phyloP scores from a whole-genome alignment of 768 basidiomycete genomes.

The Lactifluus echinatus region DNA sequence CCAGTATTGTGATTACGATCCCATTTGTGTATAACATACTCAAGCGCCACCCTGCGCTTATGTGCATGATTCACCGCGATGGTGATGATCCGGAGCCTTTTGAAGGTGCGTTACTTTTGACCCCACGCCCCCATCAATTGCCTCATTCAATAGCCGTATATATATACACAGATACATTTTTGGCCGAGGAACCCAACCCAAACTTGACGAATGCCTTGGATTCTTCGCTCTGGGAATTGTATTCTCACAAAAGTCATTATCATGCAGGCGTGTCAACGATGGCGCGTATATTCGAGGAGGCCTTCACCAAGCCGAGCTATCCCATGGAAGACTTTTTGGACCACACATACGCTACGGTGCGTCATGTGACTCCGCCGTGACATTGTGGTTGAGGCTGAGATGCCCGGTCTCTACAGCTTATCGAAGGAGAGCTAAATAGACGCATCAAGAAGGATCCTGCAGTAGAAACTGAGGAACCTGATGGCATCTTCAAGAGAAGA shows the following conservation, averaged over 20 bases:
- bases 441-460: conserved; percentile 76
- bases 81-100: conserved; percentile 28
- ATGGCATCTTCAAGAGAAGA: conserved; percentile 15
- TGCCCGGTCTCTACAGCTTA: conserved; percentile 44
- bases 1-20: conserved; percentile 83
- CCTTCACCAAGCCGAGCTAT: conserved; percentile 90
- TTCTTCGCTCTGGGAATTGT: conserved; percentile 90
- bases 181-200: conserved; percentile 59
- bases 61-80: conserved; percentile 83
- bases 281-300: conserved; percentile 76
- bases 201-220: conserved; percentile 69
- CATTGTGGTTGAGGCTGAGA: conserved; percentile 3
- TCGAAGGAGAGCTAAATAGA: conserved; percentile 74
- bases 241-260: conserved; percentile 73
- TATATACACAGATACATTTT: conserved; percentile 69
- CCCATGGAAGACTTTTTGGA: conserved; percentile 94
- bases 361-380: conserved; percentile 22
- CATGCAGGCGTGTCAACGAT: conserved; percentile 81
- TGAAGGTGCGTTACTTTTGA: not conserved
- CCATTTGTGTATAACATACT: conserved; percentile 93
- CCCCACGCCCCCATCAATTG: not conserved
- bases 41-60: conserved; percentile 83
- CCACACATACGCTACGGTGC: conserved; percentile 79
- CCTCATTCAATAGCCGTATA: conserved; percentile 16
- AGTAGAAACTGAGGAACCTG: conserved; percentile 28